Conservation (phyloP, 345 rosid genomes). For the Erysimum cheiranthoides region DNA sequence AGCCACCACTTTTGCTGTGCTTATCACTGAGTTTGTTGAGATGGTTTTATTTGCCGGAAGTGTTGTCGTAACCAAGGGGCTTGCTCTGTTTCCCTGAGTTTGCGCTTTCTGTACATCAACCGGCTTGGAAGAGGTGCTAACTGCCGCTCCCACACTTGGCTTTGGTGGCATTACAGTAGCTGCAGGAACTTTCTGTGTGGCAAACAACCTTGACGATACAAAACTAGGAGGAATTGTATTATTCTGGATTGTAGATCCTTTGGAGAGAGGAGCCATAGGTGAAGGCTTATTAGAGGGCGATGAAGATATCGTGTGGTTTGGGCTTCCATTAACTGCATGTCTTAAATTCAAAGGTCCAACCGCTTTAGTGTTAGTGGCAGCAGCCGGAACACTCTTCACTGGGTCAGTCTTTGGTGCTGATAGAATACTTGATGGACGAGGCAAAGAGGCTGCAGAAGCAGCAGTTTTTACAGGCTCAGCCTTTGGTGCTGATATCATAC, state of each 20-base stretch:
- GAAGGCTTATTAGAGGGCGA: constrained; percentile 43
- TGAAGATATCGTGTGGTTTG: constrained; percentile 39
- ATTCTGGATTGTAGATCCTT: constrained; percentile 49
- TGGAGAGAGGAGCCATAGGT: constrained; percentile 46
- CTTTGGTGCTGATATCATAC: background rate
- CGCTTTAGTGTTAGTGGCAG: constrained; percentile 39
- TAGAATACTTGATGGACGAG: constrained; percentile 37
- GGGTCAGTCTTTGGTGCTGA: constrained; percentile 40
- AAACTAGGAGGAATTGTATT: constrained; percentile 43
- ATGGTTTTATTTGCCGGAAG: constrained; percentile 41
- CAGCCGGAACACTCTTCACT: constrained; percentile 29
- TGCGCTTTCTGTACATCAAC: constrained; percentile 41
- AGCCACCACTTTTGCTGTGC: constrained; percentile 37
- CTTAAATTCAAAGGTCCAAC: constrained; percentile 47
- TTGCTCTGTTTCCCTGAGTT: constrained; percentile 43
- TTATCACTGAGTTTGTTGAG: constrained; percentile 41
- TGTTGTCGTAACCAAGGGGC: constrained; percentile 24
- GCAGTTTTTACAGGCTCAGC: constrained; percentile 12
- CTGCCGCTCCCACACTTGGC: constrained; percentile 44
- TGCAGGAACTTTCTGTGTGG: constrained; percentile 45
- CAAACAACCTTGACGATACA: constrained; percentile 35
- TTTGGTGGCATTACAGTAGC: constrained; percentile 38
- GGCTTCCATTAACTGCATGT: constrained; percentile 47
- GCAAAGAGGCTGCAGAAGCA: constrained; percentile 1
- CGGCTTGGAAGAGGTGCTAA: constrained; percentile 31